Conservation (phyloP, 1,139 yeast species). For the Hemisphaericaspora xylofermentans region DNA sequence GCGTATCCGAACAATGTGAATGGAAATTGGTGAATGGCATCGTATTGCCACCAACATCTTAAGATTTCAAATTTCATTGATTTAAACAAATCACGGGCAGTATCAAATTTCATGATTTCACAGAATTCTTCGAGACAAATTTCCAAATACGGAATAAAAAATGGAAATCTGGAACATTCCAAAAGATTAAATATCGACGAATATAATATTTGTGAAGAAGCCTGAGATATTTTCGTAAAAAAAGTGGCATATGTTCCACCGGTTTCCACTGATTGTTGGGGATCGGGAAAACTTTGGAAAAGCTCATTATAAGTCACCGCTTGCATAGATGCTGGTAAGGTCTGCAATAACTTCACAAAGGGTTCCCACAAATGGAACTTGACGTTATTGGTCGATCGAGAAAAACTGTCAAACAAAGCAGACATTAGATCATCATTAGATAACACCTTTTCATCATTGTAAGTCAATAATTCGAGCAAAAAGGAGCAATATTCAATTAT, state of each 20-base stretch:
- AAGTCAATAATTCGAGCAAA: constrained; percentile 14
- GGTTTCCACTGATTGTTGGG: constrained; percentile 38
- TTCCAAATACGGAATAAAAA: constrained; percentile 31
- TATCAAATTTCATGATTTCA: constrained; percentile 11
- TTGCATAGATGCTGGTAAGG: constrained; percentile 16
- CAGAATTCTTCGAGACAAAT: constrained; percentile 25
- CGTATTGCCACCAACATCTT: constrained; percentile 42
- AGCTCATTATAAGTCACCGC: constrained; percentile 31
- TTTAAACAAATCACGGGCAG: constrained; percentile 27
- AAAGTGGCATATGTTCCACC: constrained; percentile 41
- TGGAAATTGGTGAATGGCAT: constrained; percentile 38
- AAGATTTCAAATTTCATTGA: constrained; percentile 31
- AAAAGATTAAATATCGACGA: constrained; percentile 42
- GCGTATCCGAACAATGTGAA: constrained; percentile 33
- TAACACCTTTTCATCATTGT: constrained; percentile 10
- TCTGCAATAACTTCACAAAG: constrained; percentile 5
- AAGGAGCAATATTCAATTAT: constrained; percentile 21
- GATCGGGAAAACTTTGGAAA: constrained; percentile 28
- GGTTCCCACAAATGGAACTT: constrained; percentile 7
- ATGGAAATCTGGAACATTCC: constrained; percentile 35
- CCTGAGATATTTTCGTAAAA: constrained; percentile 28
- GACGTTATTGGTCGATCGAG: constrained; percentile 19
- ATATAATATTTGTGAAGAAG: constrained; percentile 27
- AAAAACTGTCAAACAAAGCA: constrained; percentile 8
- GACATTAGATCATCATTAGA: constrained; percentile 5